phyloP scores from a whole-genome alignment of 768 basidiomycete species.

The Xerocomellus intermedius region DNA sequence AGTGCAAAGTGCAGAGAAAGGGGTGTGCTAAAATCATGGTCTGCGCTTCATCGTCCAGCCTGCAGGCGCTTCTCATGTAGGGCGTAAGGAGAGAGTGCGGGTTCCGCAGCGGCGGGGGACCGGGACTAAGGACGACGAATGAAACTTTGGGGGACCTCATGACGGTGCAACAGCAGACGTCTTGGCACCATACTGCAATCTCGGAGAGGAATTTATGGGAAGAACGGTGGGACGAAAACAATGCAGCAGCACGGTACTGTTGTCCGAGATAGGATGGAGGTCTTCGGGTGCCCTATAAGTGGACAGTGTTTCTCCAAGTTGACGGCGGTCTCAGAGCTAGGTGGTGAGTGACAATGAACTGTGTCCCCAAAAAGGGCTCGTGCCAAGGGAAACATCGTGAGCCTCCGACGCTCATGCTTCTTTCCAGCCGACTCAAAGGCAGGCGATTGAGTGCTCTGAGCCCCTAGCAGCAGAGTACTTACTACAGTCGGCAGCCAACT shows the following conservation, averaged over 20 bases:
- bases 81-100: constrained; percentile 24
- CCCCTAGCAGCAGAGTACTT: no score
- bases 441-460: no score
- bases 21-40: no score
- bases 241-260: constrained; percentile 7
- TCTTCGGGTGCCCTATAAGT: background rate
- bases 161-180: background rate
- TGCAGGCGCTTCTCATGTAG: constrained; percentile 41
- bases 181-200: background rate
- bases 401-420: no score
- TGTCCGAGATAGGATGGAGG: background rate
- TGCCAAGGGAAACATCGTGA: no score
- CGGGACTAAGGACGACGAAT: constrained; percentile 17
- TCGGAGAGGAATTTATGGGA: constrained; percentile 8
- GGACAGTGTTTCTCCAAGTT: no score
- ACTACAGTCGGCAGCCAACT: no score
- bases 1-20: constrained; percentile 35
- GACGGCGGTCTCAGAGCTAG: no score
- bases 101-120: constrained; percentile 14
- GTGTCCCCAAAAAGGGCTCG: no score
- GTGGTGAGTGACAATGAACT: no score
- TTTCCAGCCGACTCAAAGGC: no score
- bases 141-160: constrained; percentile 20
- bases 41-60: constrained; percentile 39
- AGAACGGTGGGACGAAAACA: constrained; percentile 6